Conservation (phyloP, 805 yeast species). For the Soucietia sequanensis region DNA sequence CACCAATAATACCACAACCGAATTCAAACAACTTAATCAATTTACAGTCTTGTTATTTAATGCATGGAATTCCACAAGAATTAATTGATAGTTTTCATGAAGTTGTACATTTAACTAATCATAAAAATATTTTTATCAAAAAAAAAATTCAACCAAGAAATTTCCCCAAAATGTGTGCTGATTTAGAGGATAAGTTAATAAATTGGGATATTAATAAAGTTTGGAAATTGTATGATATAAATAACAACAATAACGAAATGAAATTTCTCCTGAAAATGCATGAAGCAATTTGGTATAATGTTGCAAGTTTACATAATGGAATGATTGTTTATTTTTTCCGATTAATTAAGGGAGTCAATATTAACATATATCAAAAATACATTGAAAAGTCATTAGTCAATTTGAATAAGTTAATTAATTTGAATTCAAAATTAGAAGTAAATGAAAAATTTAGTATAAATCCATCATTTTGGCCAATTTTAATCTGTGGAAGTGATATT, state of each 20-base stretch:
- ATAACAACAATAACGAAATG: slow-evolving; percentile 12
- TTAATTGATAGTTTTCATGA: slow-evolving; percentile 47
- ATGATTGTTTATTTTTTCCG: slow-evolving; percentile 44
- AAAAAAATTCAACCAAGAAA: slow-evolving; percentile 48
- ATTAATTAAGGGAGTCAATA: slow-evolving; percentile 43
- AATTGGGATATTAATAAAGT: slow-evolving; percentile 42
- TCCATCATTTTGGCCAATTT: slow-evolving; percentile 51
- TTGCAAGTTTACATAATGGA: slow-evolving; percentile 40
- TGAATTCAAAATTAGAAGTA: slow-evolving; percentile 10
- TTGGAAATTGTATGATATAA: slow-evolving; percentile 38
- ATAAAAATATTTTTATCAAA: slow-evolving; percentile 44
- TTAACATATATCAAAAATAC: slow-evolving; percentile 31
- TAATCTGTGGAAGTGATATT: slow-evolving; percentile 35
- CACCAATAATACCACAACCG: slow-evolving; percentile 7
- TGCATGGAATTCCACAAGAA: slow-evolving; percentile 49
- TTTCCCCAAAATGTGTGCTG: slow-evolving; percentile 56
- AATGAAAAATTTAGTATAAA: slow-evolving; percentile 25
- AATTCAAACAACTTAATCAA: slow-evolving; percentile 13
- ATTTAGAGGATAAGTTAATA: slow-evolving; percentile 48
- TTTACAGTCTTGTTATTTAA: slow-evolving; percentile 32
- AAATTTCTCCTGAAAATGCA: slow-evolving; percentile 39
- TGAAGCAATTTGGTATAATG: slow-evolving; percentile 37
- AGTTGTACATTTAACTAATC: slow-evolving; percentile 48
- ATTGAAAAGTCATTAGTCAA: slow-evolving; percentile 34
- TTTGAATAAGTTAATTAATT: slow-evolving; percentile 23